Percentiles rank a stretch among this genome's conserved stretches.
Conservation (phyloP, 192 early-diverging fungal genomes). For the Anaeromyces robustus region DNA sequence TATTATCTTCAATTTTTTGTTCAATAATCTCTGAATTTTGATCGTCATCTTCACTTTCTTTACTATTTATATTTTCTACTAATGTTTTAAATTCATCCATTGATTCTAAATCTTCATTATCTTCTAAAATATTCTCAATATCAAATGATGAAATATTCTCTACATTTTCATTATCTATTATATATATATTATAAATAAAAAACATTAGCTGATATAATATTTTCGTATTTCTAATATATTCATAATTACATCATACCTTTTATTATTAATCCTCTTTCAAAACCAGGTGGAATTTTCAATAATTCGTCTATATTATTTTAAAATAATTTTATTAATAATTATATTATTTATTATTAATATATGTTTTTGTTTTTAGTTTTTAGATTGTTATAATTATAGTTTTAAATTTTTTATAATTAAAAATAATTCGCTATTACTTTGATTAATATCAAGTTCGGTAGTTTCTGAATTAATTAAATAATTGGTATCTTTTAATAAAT, state of each 20-base stretch:
- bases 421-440: too few relatives aligned
- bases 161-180: background rate
- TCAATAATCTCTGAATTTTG: background rate
- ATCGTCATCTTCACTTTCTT: background rate
- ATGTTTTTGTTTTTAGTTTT: too few relatives aligned
- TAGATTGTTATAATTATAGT: too few relatives aligned
- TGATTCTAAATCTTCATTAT: slow-evolving; percentile 10
- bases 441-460: background rate
- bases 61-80: background rate
- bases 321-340: background rate
- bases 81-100: background rate
- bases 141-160: background rate
- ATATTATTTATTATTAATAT: too few relatives aligned
- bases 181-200: background rate
- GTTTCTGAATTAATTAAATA: background rate
- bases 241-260: slow-evolving; percentile 8
- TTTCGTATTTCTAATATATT: too few relatives aligned
- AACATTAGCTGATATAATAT: too few relatives aligned
- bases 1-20: slow-evolving; percentile 5
- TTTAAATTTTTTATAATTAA: too few relatives aligned
- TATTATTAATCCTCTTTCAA: slow-evolving; percentile 45
- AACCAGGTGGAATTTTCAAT: slow-evolving; percentile 49
- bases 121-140: background rate
- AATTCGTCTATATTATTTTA: slow-evolving; percentile 15
- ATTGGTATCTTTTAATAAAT: background rate